Evolutionary conservation across 78 protist species (phyloP).

Genomic region (Capsaspora owczarzaki): DNA sequence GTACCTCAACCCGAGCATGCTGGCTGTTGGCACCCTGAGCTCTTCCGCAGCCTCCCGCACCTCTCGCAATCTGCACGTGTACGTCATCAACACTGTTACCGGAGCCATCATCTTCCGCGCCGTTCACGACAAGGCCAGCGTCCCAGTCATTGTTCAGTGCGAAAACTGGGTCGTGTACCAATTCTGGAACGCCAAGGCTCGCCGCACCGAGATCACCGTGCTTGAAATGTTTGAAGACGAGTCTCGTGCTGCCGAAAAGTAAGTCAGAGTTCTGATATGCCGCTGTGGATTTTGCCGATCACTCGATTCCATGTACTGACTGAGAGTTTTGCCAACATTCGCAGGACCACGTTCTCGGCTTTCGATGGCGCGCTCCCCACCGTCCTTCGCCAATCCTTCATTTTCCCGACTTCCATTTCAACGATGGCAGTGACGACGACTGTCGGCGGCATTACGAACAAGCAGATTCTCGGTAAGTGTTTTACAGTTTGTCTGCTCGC

Average conservation of each 20-base stretch:
- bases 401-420: too few relatives aligned
- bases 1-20: not conserved
- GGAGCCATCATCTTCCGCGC: not conserved
- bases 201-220: conserved; percentile 1
- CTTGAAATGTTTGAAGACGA: conserved; percentile 9
- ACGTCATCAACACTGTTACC: not conserved
- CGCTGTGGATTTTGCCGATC: too few relatives aligned
- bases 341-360: too few relatives aligned
- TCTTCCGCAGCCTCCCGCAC: not conserved
- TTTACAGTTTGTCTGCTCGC: not conserved
- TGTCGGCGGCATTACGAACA: conserved; percentile 1
- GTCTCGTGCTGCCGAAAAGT: too few relatives aligned
- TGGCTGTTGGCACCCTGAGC: not conserved
- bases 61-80: too few relatives aligned
- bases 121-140: not conserved
- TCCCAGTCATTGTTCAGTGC: not conserved
- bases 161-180: not conserved
- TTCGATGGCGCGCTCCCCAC: too few relatives aligned
- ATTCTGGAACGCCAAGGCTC: not conserved
- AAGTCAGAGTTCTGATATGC: too few relatives aligned
- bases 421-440: conserved; percentile 1
- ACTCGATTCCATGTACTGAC: too few relatives aligned
- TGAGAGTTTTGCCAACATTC: too few relatives aligned
- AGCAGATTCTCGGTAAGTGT: not conserved
- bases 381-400: too few relatives aligned